Evolutionary conservation across 2,329 filamentous ascomycete genomes (phyloP), one percentile per base, ranked within the genome.

Genomic region (Graphium sp.): DNA sequence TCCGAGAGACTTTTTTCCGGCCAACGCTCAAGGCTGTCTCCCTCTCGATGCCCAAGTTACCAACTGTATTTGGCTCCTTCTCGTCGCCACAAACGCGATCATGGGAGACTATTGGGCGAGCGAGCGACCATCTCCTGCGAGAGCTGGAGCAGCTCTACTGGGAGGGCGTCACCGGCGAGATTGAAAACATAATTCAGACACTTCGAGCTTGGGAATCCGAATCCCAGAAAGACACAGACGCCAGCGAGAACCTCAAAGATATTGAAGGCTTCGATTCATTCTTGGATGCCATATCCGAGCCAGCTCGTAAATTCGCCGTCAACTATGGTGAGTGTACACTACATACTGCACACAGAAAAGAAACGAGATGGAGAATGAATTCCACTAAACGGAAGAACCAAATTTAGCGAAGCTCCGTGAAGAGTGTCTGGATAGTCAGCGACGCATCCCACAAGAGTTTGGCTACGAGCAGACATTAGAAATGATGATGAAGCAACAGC

Each of bases 211-310:
- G 50, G 49, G 45, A 52, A 22, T 30, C 33, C 18, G 32, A 9
- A 25, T 31, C 21, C 16, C 36, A 43, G 11, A 33, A 35, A 24
- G 22, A 37, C 14, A 22, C 33, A 3, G 32, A 39, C 5, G 28
- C 24, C 5, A 47, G 50, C 16, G 44, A 52, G 29, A 24, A 37
- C 1, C 42, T 48, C 22, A 29, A 39, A 16, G 32, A 41, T 17
- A 40, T 55, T 5, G 41, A 53, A 32, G 52, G 51, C 7, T 56
- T 46, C 28, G 50, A 55, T 24, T 52, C 51, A 0, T 56, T 55
- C 26, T 26, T 55, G 6, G 46, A 52, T 21, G 45, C 53, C 17
- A 46, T 56, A 18, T 47, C 37, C 29, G 34, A 51, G 7, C 39
- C 38, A 7, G 40, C 44, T 4, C 38, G 44, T 4, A 37, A 39